Percentiles rank a stretch among this genome's conserved stretches.
phyloP scores from a whole-genome alignment of 2,329 filamentous ascomycete genomes.

The Phyllosticta capitalensis region DNA sequence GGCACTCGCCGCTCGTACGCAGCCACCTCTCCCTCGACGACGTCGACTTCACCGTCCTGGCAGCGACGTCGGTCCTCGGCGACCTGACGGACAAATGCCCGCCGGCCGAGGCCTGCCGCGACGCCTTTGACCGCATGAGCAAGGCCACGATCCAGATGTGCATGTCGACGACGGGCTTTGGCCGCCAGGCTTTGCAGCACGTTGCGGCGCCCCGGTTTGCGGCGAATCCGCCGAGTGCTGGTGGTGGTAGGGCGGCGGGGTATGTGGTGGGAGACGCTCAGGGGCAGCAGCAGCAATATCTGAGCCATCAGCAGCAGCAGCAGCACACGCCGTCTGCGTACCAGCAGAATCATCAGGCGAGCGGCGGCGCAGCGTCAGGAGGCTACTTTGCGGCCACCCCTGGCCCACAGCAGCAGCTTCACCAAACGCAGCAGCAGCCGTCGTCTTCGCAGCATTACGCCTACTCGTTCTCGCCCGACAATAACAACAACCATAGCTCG shows the following conservation, averaged over 20 bases:
- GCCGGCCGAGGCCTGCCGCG: conserved; percentile 85
- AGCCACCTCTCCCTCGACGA: conserved; percentile 84
- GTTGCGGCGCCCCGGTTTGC: background rate
- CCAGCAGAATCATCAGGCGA: background rate
- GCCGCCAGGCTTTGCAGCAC: conserved; percentile 28
- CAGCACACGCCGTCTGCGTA: background rate
- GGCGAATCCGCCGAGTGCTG: background rate
- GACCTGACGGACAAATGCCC: conserved; percentile 93
- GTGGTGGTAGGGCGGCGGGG: background rate
- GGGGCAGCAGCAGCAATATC: background rate
- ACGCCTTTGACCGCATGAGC: conserved; percentile 90
- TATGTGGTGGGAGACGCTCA: background rate
- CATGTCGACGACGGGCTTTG: conserved; percentile 76
- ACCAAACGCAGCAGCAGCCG: background rate
- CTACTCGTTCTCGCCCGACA: background rate
- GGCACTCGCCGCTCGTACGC: conserved; percentile 85
- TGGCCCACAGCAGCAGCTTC: background rate
- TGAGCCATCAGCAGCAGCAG: background rate
- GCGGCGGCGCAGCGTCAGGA: background rate
- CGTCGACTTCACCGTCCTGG: conserved; percentile 92
- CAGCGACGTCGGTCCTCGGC: conserved; percentile 82
- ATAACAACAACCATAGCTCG: background rate
- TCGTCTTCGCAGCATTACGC: conserved; percentile 1
- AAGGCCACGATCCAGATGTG: conserved; percentile 96
- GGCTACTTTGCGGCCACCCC: background rate